phyloP scores from a whole-genome alignment of 441 rosid species.

The Adansonia grandidieri region DNA sequence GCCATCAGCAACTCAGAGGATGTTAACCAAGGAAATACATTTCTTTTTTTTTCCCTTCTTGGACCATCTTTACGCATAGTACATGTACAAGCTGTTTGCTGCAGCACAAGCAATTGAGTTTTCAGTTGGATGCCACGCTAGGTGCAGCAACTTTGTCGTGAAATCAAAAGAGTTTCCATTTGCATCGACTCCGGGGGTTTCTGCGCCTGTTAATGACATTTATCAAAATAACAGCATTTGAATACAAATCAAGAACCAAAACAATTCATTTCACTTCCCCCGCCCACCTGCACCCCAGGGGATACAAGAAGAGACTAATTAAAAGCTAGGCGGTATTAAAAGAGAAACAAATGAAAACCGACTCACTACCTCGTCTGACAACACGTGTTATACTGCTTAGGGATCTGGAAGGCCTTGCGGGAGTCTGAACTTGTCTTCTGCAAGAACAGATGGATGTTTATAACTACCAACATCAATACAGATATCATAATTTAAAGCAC shows the following conservation, averaged over 20 bases:
- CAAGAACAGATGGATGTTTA: constrained; percentile 28
- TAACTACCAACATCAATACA: not conserved
- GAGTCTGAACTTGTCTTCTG: constrained; percentile 72
- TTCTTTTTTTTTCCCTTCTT: constrained; percentile 21
- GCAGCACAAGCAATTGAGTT: constrained; percentile 73
- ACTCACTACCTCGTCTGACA: constrained; percentile 63
- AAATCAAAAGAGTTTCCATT: constrained; percentile 67
- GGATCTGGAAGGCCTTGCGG: constrained; percentile 69
- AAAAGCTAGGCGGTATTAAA: not conserved
- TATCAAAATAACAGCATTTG: not conserved
- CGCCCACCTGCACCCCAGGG: not conserved
- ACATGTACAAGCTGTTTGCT: constrained; percentile 78
- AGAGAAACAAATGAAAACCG: not conserved
- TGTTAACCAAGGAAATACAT: constrained; percentile 42
- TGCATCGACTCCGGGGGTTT: constrained; percentile 52
- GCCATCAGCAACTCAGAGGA: constrained; percentile 47
- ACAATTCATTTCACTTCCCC: not conserved
- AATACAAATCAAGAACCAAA: constrained; percentile 9
- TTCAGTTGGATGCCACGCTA: constrained; percentile 75
- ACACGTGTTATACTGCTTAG: constrained; percentile 58
- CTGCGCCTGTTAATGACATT: constrained; percentile 46
- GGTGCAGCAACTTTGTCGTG: constrained; percentile 64
- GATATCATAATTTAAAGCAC: not conserved
- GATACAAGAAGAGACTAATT: not conserved
- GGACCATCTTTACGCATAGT: constrained; percentile 54